phyloP scores from a whole-genome alignment of 306 rosid genomes.

The Acacia confusa region DNA sequence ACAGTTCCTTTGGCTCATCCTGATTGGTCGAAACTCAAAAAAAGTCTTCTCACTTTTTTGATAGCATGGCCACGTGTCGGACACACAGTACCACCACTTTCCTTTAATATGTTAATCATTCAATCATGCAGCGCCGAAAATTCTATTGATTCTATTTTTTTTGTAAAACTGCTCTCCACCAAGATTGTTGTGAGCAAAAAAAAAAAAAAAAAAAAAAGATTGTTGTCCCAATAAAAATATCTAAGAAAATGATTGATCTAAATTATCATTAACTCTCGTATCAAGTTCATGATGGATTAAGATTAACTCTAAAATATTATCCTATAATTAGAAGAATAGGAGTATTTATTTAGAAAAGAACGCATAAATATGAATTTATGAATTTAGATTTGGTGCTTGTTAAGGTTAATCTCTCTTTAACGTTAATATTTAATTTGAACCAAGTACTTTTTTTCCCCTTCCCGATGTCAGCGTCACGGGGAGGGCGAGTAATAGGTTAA shows the following conservation, averaged over 20 bases:
- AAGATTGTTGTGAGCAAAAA: too few species aligned
- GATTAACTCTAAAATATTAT: accelerated
- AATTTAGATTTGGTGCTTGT: too few species aligned
- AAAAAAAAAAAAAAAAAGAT: too few species aligned
- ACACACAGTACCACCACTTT: background rate
- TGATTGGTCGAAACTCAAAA: background rate
- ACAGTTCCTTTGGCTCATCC: background rate
- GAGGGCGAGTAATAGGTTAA: too few species aligned
- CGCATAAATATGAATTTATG: background rate
- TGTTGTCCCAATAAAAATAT: background rate
- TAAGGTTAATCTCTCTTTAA: too few species aligned
- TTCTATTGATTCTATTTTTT: background rate
- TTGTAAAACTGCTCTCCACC: background rate
- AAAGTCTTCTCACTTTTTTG: background rate
- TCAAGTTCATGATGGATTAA: too few species aligned
- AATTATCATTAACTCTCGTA: too few species aligned
- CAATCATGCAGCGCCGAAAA: background rate
- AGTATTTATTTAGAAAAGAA: background rate
- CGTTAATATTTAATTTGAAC: too few species aligned
- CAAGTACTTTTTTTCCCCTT: too few species aligned
- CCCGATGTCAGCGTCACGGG: too few species aligned
- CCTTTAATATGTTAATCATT: background rate
- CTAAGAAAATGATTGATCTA: background rate
- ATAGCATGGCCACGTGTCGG: background rate
- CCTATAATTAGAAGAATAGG: too few species aligned